Conservation (phyloP, 2,329 filamentous ascomycete genomes). For the Fusarium caatingaense region DNA sequence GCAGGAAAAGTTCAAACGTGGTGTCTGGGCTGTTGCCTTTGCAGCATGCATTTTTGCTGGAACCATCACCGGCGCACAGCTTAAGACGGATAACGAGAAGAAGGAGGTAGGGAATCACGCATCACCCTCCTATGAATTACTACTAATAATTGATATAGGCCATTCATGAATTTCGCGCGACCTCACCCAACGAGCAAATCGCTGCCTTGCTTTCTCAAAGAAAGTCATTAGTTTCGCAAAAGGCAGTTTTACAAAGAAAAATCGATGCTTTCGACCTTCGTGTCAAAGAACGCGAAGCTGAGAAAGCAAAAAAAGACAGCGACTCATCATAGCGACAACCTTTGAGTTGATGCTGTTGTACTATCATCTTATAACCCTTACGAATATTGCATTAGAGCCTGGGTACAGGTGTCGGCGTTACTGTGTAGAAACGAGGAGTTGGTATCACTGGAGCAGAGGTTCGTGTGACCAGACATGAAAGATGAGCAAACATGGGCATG, state of each 20-base stretch:
- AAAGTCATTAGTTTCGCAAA: conserved; percentile 53
- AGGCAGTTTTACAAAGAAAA: conserved; percentile 56
- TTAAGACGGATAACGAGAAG: conserved; percentile 62
- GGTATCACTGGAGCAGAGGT: neutral
- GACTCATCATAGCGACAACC: neutral
- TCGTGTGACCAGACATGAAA: neutral
- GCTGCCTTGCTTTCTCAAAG: conserved; percentile 58
- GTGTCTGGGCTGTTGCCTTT: conserved; percentile 57
- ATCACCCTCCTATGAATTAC: neutral
- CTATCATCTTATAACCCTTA: conserved; percentile 27
- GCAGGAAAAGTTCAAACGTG: conserved; percentile 51
- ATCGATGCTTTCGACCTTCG: conserved; percentile 55
- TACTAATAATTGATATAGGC: conserved; percentile 39
- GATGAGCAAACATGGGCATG: neutral
- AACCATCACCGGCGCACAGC: conserved; percentile 60
- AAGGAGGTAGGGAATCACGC: conserved; percentile 50
- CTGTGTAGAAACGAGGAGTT: neutral
- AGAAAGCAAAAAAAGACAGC: conserved; percentile 40
- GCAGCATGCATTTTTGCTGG: conserved; percentile 61
- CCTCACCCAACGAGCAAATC: conserved; percentile 58
- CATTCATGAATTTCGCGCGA: conserved; percentile 54
- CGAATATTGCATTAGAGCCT: conserved; percentile 5
- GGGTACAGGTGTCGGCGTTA: conserved; percentile 25
- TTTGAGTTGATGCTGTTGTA: conserved; percentile 7
- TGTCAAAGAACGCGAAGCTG: conserved; percentile 53